These are phyloP conservation scores for Dryas drummondii DNA, from an alignment of 306 rosid species.

Conservation along the genomic window DNA sequence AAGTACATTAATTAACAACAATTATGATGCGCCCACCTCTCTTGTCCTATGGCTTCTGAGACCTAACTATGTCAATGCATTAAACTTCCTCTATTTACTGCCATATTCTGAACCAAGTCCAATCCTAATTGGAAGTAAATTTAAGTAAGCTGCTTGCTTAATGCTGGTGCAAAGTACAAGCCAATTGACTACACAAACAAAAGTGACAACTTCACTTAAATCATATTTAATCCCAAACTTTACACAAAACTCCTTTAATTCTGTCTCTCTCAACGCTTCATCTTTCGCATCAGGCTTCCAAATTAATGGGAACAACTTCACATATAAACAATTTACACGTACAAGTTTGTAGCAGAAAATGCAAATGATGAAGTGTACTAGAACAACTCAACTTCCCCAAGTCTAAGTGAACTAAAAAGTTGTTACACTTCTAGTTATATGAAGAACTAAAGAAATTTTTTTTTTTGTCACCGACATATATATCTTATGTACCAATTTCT, in stretches of 20 bases:
- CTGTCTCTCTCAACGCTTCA: slow-evolving; percentile 1
- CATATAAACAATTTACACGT: not conserved
- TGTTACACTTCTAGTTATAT: too few species aligned
- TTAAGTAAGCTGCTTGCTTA: not conserved
- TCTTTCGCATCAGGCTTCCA: slow-evolving; percentile 10
- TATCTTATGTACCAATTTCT: too few species aligned
- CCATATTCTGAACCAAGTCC: not conserved
- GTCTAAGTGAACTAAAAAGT: too few species aligned
- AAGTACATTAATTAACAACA: not conserved
- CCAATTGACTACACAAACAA: not conserved
- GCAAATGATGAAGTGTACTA: slow-evolving; percentile 21
- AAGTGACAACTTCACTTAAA: not conserved
- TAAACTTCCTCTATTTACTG: not conserved
- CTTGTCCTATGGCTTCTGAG: not conserved
- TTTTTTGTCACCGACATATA: too few species aligned
- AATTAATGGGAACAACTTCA: not conserved
- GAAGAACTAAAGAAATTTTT: too few species aligned
- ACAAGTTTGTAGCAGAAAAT: not conserved
- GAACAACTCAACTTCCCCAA: too few species aligned
- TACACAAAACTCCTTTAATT: not conserved
- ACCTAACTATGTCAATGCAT: not conserved
- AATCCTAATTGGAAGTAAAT: not conserved
- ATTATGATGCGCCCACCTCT: not conserved
- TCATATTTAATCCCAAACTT: not conserved
- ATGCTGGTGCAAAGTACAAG: slow-evolving; percentile 6